Evolutionary conservation across 352 stramenopile genomes (phyloP), one percentile per base, ranked within the genome.

Genomic region (Blastocystis sp.): DNA sequence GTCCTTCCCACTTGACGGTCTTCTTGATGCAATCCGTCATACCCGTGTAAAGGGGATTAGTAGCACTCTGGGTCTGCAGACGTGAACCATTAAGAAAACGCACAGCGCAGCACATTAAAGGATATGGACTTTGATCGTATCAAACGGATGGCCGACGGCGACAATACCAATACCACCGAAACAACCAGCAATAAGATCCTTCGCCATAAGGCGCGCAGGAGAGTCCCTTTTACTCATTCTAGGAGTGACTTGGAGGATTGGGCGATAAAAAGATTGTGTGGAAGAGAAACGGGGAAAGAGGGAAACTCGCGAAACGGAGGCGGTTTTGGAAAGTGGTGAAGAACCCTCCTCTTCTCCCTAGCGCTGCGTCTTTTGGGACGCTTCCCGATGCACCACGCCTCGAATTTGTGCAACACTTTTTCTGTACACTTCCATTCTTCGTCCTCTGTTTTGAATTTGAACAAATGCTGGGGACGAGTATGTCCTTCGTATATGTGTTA

Each of bases 131-230:
- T 88, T 88, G 17, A 88, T 65, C 34, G 78, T 88, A 77, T 88
- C 78, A 48, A 88, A 88, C 10, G 78, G 78, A 62, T 88, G 78
- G 40, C 78, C 78, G 0, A 88, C 78, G 78, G 78, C 78, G 17
- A 88, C 78, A 88, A 88, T 76, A 77, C 78, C 78, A 77, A 88
- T 78, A 53, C 78, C 78, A 76, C 78, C 78, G 34, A 88, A 79
- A 78, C 78, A 76, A 65, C 78, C 78, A 48, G 78, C 78, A 76
- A 88, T 79, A n/a, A 79, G 28, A 71, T 88, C 78, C 52, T 88
- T 88, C 2, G 74, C 74, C 74, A 84, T 61, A 17, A 64, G 34
- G 45, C 74, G 74, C 10, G 74, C 74, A 84, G 53, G 53, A 28
- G 74, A 84, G 23, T 84, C 74, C 52, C 38, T 84, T 59, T 84